A percentile compares a stretch with the other conserved stretches of the same genome.
Evolutionary conservation across 1,139 yeast species (phyloP).

Genomic region (Yamadazyma pseudoaaseri): DNA sequence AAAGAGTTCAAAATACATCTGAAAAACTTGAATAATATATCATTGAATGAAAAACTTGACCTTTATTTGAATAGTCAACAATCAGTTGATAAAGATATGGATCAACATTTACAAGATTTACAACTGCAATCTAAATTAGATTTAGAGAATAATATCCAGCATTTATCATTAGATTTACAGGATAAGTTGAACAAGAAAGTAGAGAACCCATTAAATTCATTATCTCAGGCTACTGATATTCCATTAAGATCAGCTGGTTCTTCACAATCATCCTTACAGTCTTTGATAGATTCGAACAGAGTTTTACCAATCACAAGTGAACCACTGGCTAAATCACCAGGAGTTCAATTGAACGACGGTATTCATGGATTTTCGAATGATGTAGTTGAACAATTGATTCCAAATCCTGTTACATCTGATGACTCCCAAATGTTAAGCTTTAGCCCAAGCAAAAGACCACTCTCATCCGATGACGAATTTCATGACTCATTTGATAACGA

Average conservation of each 20-base stretch:
- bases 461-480: conserved; percentile 22
- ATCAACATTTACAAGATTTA: conserved; percentile 35
- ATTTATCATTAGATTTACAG: conserved; percentile 34
- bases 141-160: conserved; percentile 35
- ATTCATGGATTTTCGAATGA: conserved; percentile 45
- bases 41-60: conserved; percentile 41
- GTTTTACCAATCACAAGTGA: conserved; percentile 17
- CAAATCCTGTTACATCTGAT: conserved; percentile 14
- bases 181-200: conserved; percentile 19
- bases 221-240: conserved; percentile 29
- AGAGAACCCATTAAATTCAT: conserved; percentile 37
- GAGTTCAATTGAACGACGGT: conserved; percentile 43
- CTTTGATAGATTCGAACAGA: conserved; percentile 38
- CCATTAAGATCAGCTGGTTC: conserved; percentile 37
- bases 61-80: conserved; percentile 23
- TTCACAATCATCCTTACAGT: conserved; percentile 46
- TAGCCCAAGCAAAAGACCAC: conserved; percentile 9
- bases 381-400: conserved; percentile 35
- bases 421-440: conserved; percentile 15
- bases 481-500: conserved; percentile 40
- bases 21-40: conserved; percentile 29
- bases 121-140: conserved; percentile 26
- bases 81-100: conserved; percentile 25
- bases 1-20: conserved; percentile 24
- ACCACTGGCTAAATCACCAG: conserved; percentile 20